phyloP scores from a whole-genome alignment of 1,284 basidiomycete species.

The Puccinia novopanici region DNA sequence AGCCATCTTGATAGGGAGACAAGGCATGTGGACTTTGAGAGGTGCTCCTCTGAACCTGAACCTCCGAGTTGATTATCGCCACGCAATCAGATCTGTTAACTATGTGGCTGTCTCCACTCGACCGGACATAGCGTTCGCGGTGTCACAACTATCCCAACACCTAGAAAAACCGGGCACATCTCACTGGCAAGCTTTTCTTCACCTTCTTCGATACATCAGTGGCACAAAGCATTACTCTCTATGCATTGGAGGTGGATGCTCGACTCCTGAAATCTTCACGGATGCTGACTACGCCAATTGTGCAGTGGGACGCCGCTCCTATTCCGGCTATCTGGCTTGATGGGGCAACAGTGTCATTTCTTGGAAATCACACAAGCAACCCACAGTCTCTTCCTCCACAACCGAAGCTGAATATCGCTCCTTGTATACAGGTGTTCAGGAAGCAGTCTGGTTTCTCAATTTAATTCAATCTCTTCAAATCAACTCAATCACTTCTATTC shows the following conservation, averaged over 20 bases:
- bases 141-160: background rate
- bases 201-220: background rate
- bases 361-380: constrained; percentile 15
- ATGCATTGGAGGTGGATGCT: background rate
- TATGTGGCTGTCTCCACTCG: background rate
- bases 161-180: background rate
- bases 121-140: background rate
- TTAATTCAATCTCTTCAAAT: background rate
- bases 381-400: background rate
- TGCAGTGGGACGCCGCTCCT: background rate
- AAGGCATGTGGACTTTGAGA: no score
- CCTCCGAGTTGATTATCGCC: background rate
- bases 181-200: background rate
- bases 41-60: no score
- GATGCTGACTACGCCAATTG: constrained; percentile 13
- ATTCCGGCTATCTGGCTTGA: background rate
- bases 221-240: background rate
- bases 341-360: constrained; percentile 1
- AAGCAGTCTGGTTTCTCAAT: background rate
- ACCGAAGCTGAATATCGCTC: constrained; percentile 25
- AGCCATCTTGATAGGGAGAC: no score
- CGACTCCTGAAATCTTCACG: background rate
- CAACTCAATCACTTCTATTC: background rate
- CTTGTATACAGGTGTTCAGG: background rate
- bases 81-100: background rate